These are phyloP conservation scores for Clarkia xantiana DNA, from an alignment of 345 rosid species.

Conservation along the genomic window DNA sequence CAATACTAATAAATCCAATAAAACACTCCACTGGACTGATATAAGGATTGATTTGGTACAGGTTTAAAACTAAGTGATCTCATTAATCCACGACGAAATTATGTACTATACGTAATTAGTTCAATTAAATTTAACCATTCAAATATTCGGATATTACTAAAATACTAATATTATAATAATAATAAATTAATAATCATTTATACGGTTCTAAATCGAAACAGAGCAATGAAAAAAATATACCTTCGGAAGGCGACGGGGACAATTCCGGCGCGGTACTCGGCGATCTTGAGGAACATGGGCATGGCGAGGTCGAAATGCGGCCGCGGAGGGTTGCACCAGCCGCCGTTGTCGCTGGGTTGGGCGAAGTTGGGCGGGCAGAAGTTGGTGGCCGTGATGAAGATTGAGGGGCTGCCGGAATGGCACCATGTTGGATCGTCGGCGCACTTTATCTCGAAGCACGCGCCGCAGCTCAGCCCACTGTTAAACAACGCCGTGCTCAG, in stretches of 20 bases:
- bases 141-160: no score
- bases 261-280: conserved; percentile 12
- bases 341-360: conserved; percentile 10
- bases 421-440: conserved; percentile 8
- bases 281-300: conserved; percentile 15
- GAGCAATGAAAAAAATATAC: background rate
- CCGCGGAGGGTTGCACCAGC: conserved; percentile 14
- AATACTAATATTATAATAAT: background rate
- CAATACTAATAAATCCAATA: no score
- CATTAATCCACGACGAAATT: no score
- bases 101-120: no score
- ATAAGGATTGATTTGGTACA: no score
- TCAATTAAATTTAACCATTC: no score
- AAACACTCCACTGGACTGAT: no score
- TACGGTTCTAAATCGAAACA: background rate
- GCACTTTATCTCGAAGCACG: conserved; percentile 12
- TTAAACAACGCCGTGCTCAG: conserved; percentile 11
- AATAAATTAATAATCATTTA: background rate
- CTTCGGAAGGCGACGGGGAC: conserved; percentile 11
- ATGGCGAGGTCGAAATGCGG: conserved; percentile 14
- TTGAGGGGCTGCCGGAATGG: conserved; percentile 11
- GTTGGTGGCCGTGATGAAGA: conserved; percentile 13
- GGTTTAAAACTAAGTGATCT: no score
- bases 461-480: conserved; percentile 11
- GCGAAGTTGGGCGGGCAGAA: conserved; percentile 13